Percentiles rank a stretch among this genome's conserved stretches.
phyloP scores from a whole-genome alignment of 1,284 basidiomycete genomes.

The Rhodotorula glutinis region DNA sequence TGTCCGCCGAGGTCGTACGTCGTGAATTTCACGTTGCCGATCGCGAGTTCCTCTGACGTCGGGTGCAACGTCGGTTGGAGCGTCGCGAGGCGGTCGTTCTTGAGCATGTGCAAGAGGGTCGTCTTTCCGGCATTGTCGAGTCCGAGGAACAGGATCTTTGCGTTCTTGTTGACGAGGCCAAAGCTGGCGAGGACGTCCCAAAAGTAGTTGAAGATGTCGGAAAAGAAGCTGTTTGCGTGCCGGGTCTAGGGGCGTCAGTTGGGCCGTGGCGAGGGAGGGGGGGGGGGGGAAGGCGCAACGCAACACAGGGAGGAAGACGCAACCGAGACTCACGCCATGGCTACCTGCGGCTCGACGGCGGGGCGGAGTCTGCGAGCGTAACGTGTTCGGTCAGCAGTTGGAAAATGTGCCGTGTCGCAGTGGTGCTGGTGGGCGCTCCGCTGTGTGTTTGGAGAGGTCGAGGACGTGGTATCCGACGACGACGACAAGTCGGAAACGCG shows the following conservation, averaged over 20 bases:
- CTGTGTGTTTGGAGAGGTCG: too few relatives aligned
- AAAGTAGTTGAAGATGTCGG: conserved; percentile 69
- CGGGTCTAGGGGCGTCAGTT: too few relatives aligned
- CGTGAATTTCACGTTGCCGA: conserved; percentile 98
- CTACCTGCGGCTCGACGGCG: too few relatives aligned
- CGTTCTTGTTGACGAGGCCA: conserved; percentile 95
- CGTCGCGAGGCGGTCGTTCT: conserved; percentile 97
- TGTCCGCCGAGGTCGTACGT: conserved; percentile 99
- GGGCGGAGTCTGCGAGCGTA: too few relatives aligned
- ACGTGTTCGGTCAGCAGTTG: too few relatives aligned
- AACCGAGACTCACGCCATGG: not conserved
- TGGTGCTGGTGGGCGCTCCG: too few relatives aligned
- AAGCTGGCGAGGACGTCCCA: conserved; percentile 89
- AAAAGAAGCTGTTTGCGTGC: conserved; percentile 8
- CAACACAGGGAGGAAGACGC: not conserved
- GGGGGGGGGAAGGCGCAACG: not conserved
- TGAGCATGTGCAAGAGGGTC: conserved; percentile 99
- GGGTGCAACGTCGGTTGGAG: conserved; percentile 98
- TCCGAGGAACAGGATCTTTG: conserved; percentile 98
- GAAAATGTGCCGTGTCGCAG: too few relatives aligned
- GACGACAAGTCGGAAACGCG: too few relatives aligned
- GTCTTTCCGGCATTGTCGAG: conserved; percentile 92
- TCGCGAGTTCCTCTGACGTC: conserved; percentile 98
- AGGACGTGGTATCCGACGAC: too few relatives aligned
- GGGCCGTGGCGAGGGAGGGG: too few relatives aligned